Percentiles rank a stretch among this genome's conserved stretches.
These are phyloP conservation scores for Barnettozyma salicaria DNA, from an alignment of 805 yeast genomes.

Conservation along the genomic window DNA sequence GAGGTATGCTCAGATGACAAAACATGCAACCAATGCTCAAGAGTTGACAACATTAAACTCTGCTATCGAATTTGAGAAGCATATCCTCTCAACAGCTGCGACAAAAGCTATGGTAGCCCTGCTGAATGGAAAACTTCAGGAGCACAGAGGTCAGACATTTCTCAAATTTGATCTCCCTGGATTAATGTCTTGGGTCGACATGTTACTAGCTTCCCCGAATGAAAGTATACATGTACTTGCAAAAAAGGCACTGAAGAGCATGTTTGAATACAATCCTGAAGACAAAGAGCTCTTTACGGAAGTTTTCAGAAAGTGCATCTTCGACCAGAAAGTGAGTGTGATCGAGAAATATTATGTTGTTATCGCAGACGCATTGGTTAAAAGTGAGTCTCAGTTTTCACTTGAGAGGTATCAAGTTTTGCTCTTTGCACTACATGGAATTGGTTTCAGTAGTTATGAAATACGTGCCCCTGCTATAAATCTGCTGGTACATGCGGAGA, in stretches of 20 bases:
- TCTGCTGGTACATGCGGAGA: constrained; percentile 62
- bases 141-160: constrained; percentile 42
- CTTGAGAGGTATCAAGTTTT: constrained; percentile 59
- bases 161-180: constrained; percentile 67
- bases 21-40: constrained; percentile 32
- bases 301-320: constrained; percentile 68
- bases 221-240: constrained; percentile 60
- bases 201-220: constrained; percentile 54
- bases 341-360: constrained; percentile 67
- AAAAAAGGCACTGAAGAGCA: constrained; percentile 59
- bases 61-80: constrained; percentile 72
- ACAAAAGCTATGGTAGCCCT: constrained; percentile 80
- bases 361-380: constrained; percentile 57
- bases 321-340: constrained; percentile 44
- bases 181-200: constrained; percentile 74
- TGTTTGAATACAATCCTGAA: constrained; percentile 55
- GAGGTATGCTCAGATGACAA: constrained; percentile 55
- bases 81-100: constrained; percentile 62
- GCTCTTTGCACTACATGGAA: constrained; percentile 69
- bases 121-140: constrained; percentile 65
- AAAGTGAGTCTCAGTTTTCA: constrained; percentile 37
- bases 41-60: constrained; percentile 52
- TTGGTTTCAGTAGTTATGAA: constrained; percentile 64
- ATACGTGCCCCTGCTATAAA: constrained; percentile 70
- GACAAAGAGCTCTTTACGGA: constrained; percentile 47